Percentiles rank a stretch among this genome's conserved stretches.
phyloP scores from a whole-genome alignment of 768 basidiomycete genomes.

The Collybiopsis confluens region DNA sequence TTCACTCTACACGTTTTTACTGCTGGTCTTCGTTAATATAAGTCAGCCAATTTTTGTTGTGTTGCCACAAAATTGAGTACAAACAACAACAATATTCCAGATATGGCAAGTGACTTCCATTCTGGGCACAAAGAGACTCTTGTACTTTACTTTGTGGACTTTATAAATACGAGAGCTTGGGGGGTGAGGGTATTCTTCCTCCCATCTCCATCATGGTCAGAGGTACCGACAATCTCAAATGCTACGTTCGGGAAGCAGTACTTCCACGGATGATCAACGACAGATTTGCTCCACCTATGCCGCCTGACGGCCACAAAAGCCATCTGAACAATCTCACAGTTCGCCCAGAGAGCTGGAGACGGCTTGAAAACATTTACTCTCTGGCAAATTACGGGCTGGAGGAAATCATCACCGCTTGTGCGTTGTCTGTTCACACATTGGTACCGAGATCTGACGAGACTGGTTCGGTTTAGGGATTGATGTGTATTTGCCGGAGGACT shows the following conservation, averaged over 20 bases:
- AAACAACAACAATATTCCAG: not conserved
- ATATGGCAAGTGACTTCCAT: slow-evolving; percentile 4
- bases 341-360: slow-evolving; percentile 45
- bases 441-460: slow-evolving; percentile 5
- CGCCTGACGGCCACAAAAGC: slow-evolving; percentile 40
- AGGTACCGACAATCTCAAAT: slow-evolving; percentile 39
- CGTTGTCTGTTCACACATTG: slow-evolving; percentile 13
- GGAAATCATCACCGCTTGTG: slow-evolving; percentile 34
- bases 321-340: slow-evolving; percentile 40
- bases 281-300: slow-evolving; percentile 25
- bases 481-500: slow-evolving; percentile 27
- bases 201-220: slow-evolving; percentile 13
- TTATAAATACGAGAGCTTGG: not conserved
- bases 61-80: no score
- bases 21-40: no score
- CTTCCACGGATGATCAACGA: slow-evolving; percentile 39
- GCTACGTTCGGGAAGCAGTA: slow-evolving; percentile 41
- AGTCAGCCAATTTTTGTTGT: no score
- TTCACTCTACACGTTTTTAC: no score
- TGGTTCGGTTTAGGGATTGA: slow-evolving; percentile 33
- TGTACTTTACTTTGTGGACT: not conserved
- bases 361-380: slow-evolving; percentile 43
- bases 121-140: slow-evolving; percentile 1
- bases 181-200: not conserved
- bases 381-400: slow-evolving; percentile 27